These are phyloP conservation scores for Rhododendron griersonianum DNA, from an alignment of 148 eudicot species.

Conservation along the genomic window DNA sequence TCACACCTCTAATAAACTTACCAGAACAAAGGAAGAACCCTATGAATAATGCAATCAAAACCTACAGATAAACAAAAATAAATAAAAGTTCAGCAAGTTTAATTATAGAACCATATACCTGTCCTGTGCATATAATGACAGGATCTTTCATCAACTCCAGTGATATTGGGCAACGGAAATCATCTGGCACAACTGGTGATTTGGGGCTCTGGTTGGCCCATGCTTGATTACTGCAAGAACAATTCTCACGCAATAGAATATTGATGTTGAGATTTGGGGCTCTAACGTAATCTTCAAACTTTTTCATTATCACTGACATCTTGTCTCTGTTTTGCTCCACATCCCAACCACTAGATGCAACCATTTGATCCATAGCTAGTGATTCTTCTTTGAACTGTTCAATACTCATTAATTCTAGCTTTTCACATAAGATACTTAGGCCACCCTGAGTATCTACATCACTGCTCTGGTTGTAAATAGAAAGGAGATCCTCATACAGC, in stretches of 20 bases:
- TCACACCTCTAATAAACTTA: neutral
- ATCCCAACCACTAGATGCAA: neutral
- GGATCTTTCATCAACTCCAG: constrained; percentile 19
- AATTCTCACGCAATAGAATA: neutral
- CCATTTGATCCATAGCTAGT: constrained; percentile 1
- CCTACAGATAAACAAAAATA: neutral
- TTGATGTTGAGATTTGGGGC: neutral
- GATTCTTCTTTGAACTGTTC: constrained; percentile 9
- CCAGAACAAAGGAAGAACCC: neutral
- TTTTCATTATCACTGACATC: constrained; percentile 8
- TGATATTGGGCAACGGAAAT: constrained; percentile 17
- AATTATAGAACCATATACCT: neutral
- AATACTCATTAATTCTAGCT: constrained; percentile 10
- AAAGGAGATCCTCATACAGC: constrained; percentile 5
- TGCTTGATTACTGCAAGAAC: neutral
- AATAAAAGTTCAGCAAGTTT: neutral
- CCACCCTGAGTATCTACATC: neutral
- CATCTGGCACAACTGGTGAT: constrained; percentile 12
- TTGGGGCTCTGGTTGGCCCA: neutral
- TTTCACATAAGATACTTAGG: constrained; percentile 5
- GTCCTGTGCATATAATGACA: constrained; percentile 12
- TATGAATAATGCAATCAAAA: neutral
- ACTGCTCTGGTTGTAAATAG: constrained; percentile 2
- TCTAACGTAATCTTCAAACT: neutral
- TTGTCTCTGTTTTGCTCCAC: neutral